Conservation (phyloP, 495 filamentous ascomycete genomes). For the Neurospora sp. region DNA sequence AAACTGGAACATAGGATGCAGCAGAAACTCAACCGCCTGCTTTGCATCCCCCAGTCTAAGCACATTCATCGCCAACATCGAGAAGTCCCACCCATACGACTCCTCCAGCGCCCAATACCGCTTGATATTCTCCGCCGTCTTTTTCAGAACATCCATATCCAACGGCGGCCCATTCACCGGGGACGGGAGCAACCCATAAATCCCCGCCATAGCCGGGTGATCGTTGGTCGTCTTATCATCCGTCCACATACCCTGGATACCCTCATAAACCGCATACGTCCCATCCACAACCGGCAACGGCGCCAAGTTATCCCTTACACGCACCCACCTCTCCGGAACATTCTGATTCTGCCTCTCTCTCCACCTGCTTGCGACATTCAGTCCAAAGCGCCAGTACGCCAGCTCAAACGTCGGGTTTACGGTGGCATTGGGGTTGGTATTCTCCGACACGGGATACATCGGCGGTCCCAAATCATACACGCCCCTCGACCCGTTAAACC, state of each 20-base stretch:
- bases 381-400: slow-evolving; percentile 43
- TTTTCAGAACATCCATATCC: slow-evolving; percentile 28
- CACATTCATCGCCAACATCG: too few species aligned
- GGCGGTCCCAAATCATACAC: slow-evolving; percentile 42
- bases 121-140: slow-evolving; percentile 34
- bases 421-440: slow-evolving; percentile 39
- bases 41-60: too few species aligned
- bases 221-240: slow-evolving; percentile 33
- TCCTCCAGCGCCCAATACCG: slow-evolving; percentile 37
- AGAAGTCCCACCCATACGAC: slow-evolving; percentile 24
- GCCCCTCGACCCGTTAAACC: slow-evolving; percentile 31
- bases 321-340: slow-evolving; percentile 28
- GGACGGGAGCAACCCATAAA: slow-evolving; percentile 40
- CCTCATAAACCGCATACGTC: slow-evolving; percentile 41
- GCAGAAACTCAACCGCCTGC: too few species aligned
- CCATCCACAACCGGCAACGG: slow-evolving; percentile 34
- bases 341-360: slow-evolving; percentile 24
- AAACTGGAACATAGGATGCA: too few species aligned
- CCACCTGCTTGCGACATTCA: slow-evolving; percentile 33
- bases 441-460: slow-evolving; percentile 43
- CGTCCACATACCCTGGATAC: slow-evolving; percentile 40
- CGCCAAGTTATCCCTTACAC: slow-evolving; percentile 34
- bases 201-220: slow-evolving; percentile 41
- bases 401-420: slow-evolving; percentile 43
- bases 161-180: slow-evolving; percentile 26